Evolutionary conservation across 148 eudicot genomes (phyloP).

Genomic region (Drosera capensis): DNA sequence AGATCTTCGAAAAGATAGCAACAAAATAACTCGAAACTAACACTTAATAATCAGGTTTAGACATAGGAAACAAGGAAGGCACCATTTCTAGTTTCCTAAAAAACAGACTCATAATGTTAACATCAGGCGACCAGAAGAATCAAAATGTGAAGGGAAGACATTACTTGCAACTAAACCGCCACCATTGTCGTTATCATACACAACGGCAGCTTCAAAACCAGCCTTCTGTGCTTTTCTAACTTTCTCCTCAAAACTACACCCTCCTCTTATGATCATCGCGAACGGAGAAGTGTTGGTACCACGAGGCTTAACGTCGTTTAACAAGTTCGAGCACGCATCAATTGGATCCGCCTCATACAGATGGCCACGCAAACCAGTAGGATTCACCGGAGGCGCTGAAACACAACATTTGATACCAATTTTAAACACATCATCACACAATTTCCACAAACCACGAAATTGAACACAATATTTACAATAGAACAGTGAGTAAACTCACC

Average conservation of each 20-base stretch:
- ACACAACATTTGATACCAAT: not conserved
- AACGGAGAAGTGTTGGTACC: constrained; percentile 24
- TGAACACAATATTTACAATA: too few relatives aligned
- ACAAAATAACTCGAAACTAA: too few relatives aligned
- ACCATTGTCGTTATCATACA: constrained; percentile 41
- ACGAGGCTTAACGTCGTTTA: constrained; percentile 20
- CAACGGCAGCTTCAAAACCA: constrained; percentile 66
- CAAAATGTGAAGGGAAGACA: constrained; percentile 7
- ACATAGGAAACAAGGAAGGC: too few relatives aligned
- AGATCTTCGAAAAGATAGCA: too few relatives aligned
- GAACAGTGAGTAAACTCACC: too few relatives aligned
- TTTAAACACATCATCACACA: too few relatives aligned
- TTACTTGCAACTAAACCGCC: constrained; percentile 78
- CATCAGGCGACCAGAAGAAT: too few relatives aligned
- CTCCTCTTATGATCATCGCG: constrained; percentile 64
- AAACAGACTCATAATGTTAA: too few relatives aligned
- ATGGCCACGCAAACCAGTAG: constrained; percentile 50
- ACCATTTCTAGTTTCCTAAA: too few relatives aligned
- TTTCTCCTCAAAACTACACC: constrained; percentile 82
- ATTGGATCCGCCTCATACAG: constrained; percentile 60
- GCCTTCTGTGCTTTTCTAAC: constrained; percentile 73
- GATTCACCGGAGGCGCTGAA: constrained; percentile 53
- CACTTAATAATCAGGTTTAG: too few relatives aligned
- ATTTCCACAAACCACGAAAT: too few relatives aligned
- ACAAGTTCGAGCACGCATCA: constrained; percentile 64